Evolutionary conservation across 352 stramenopile genomes (phyloP).

Genomic region (Saprolegnia parasitica): DNA sequence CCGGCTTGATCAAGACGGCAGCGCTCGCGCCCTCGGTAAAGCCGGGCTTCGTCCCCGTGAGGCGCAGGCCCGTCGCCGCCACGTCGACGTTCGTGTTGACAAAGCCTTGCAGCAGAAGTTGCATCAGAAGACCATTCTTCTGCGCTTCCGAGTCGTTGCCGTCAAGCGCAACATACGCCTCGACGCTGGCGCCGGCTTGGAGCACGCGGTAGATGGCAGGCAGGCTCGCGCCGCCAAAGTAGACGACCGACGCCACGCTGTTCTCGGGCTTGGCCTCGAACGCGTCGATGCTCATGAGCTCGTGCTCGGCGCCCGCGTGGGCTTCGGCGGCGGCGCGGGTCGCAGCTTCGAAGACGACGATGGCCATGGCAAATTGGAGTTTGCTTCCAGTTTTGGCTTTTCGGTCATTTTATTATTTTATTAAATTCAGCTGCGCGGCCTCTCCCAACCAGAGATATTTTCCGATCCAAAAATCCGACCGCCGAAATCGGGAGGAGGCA

Average conservation of each 20-base stretch:
- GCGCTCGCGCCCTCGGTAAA: constrained; percentile 44
- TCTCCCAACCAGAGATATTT: constrained; percentile 5
- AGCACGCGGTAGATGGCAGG: constrained; percentile 17
- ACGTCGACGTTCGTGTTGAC: constrained; percentile 47
- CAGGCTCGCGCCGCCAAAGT: constrained; percentile 1
- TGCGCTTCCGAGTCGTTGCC: constrained; percentile 7
- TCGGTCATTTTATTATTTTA: not conserved
- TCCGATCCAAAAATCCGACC: not conserved
- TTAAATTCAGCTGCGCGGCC: constrained; percentile 1
- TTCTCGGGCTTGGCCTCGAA: not conserved
- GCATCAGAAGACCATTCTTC: constrained; percentile 64
- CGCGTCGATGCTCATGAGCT: not conserved
- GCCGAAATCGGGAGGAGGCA: no score
- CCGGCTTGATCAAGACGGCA: constrained; percentile 50
- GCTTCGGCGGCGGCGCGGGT: constrained; percentile 4
- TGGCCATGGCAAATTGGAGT: constrained; percentile 38
- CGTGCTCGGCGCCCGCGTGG: not conserved
- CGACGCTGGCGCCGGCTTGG: constrained; percentile 9
- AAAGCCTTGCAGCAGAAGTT: constrained; percentile 72
- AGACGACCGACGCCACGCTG: constrained; percentile 36
- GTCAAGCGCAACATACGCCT: constrained; percentile 11
- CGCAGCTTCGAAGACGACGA: constrained; percentile 36
- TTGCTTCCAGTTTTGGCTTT: not conserved
- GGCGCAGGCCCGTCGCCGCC: constrained; percentile 36
- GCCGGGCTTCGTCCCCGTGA: constrained; percentile 59